These are phyloP conservation scores for Lathyrus oleraceus DNA, from an alignment of 306 rosid species.

Conservation along the genomic window DNA sequence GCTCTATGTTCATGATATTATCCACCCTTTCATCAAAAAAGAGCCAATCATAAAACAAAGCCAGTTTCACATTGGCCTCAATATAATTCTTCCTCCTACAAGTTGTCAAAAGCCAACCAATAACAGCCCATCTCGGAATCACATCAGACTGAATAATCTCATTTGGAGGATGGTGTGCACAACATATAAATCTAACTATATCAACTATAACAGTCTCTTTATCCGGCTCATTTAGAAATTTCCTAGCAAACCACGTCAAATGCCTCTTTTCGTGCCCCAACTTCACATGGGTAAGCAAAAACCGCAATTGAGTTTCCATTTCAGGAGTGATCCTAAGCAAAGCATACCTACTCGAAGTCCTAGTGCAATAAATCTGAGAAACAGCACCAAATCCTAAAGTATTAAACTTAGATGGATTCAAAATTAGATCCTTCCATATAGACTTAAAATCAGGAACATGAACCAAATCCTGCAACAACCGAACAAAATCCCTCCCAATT, in stretches of 20 bases:
- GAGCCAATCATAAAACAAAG: conserved; percentile 90
- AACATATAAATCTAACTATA: conserved; percentile 75
- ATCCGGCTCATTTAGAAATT: conserved; percentile 55
- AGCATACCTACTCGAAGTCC: conserved; percentile 56
- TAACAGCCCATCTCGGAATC: conserved; percentile 81
- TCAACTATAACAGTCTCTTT: conserved; percentile 66
- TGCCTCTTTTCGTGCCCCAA: conserved; percentile 70
- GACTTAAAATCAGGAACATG: conserved; percentile 63
- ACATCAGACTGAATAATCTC: conserved; percentile 81
- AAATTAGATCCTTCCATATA: conserved; percentile 61
- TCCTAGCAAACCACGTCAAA: conserved; percentile 70
- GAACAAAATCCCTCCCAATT: conserved; percentile 78
- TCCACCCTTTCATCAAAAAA: conserved; percentile 65
- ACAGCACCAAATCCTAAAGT: conserved; percentile 52
- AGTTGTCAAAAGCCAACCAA: conserved; percentile 78
- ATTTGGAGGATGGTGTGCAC: conserved; percentile 83
- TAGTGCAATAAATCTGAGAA: conserved; percentile 55
- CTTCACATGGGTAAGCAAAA: conserved; percentile 72
- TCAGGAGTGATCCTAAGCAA: conserved; percentile 74
- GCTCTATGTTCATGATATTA: conserved; percentile 83
- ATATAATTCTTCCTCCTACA: conserved; percentile 56
- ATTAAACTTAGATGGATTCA: conserved; percentile 49
- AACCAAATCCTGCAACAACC: conserved; percentile 70
- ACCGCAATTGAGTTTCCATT: conserved; percentile 69
- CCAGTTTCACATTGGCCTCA: conserved; percentile 61